A percentile compares a stretch with the other conserved stretches of the same genome.
phyloP scores from a whole-genome alignment of 2,329 filamentous ascomycete species.

The Talaromyces piceae region DNA sequence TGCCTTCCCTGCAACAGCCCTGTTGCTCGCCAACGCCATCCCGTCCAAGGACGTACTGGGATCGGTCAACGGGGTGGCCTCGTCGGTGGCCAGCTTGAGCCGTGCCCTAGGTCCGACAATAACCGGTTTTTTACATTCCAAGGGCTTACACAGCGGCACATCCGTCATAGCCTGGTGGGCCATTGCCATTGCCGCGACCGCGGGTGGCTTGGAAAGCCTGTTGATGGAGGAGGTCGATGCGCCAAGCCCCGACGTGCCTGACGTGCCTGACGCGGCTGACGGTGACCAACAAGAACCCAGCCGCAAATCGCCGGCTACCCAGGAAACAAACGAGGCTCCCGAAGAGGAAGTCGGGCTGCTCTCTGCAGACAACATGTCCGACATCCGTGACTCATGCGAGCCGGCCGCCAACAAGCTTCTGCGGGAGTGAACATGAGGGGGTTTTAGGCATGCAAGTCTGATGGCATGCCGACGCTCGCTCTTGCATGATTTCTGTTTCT shows the following conservation, averaged over 20 bases:
- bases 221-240: slow-evolving; percentile 61
- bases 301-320: not conserved
- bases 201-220: slow-evolving; percentile 67
- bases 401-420: not conserved
- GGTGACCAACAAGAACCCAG: slow-evolving; percentile 23
- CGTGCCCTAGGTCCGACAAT: slow-evolving; percentile 83
- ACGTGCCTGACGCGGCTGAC: slow-evolving; percentile 14
- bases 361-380: slow-evolving; percentile 1
- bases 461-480: not conserved
- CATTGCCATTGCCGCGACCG: slow-evolving; percentile 65
- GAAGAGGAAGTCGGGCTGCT: slow-evolving; percentile 8
- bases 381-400: not conserved
- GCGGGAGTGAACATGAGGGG: not conserved
- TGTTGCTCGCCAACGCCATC: slow-evolving; percentile 81
- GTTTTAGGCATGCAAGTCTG: not conserved
- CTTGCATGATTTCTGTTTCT: not conserved
- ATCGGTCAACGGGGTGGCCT: slow-evolving; percentile 85
- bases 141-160: slow-evolving; percentile 71
- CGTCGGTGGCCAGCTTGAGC: slow-evolving; percentile 81
- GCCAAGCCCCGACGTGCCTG: slow-evolving; percentile 19
- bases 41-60: slow-evolving; percentile 78
- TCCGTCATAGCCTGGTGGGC: slow-evolving; percentile 93
- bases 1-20: slow-evolving; percentile 82
- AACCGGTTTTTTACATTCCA: slow-evolving; percentile 75
- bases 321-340: not conserved